Conservation (phyloP, 2,329 filamentous ascomycete species). For the Epichloe amarillans region DNA sequence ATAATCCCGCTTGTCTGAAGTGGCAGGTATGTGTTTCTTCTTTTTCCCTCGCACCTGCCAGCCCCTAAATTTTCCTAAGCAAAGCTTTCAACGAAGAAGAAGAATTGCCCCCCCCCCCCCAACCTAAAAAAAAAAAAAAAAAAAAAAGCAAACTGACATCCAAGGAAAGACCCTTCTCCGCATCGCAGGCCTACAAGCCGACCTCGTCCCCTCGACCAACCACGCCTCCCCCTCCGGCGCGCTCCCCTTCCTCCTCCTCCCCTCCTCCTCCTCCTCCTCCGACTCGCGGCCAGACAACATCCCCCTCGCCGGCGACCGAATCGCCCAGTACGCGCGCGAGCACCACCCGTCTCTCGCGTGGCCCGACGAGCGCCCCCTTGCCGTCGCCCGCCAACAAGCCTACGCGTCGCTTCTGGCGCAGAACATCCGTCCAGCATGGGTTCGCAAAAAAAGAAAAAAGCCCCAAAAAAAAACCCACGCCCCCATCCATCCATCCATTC, state of each 20-base stretch:
- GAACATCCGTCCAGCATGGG: constrained; percentile 75
- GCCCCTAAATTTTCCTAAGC: too few relatives aligned
- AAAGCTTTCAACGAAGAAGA: background rate
- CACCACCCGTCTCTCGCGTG: constrained; percentile 12
- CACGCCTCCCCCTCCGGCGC: constrained; percentile 82
- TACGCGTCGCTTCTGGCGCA: constrained; percentile 69
- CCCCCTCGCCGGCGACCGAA: constrained; percentile 41
- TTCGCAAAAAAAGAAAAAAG: constrained; percentile 20
- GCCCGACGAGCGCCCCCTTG: constrained; percentile 6
- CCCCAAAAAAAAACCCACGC: background rate
- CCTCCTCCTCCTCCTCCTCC: constrained; percentile 22
- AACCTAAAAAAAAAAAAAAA: background rate
- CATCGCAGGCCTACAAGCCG: constrained; percentile 57
- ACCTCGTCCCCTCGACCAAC: constrained; percentile 63
- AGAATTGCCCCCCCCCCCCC: background rate
- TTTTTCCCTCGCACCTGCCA: background rate
- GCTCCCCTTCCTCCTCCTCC: constrained; percentile 69
- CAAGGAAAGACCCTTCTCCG: constrained; percentile 57
- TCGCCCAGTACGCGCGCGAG: constrained; percentile 55
- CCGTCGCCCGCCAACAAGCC: constrained; percentile 50
- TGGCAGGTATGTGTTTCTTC: constrained; percentile 60
- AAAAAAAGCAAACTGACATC: background rate
- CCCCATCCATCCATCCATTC: too few relatives aligned
- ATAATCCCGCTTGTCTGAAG: constrained; percentile 86
- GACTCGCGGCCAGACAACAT: constrained; percentile 37